Evolutionary conservation across 2,329 filamentous ascomycete species (phyloP).

Genomic region (Aspergillus pseudoviridinutans): DNA sequence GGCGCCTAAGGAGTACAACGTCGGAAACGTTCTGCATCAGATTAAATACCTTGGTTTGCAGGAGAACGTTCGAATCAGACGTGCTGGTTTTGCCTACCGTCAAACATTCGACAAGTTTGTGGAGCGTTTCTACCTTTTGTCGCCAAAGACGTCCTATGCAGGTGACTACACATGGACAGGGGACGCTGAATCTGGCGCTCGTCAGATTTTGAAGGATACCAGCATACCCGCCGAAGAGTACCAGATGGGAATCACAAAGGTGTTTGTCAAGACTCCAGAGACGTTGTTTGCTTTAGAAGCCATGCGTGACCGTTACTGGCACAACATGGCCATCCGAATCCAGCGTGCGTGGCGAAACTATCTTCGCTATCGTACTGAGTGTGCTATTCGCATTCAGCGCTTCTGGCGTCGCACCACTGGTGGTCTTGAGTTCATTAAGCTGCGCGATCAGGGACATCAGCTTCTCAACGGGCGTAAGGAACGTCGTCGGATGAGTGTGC

Average conservation of each 20-base stretch:
- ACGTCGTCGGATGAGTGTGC: conserved; percentile 80
- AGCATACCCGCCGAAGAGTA: conserved; percentile 93
- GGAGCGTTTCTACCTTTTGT: conserved; percentile 92
- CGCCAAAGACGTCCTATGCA: conserved; percentile 90
- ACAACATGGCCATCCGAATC: conserved; percentile 98
- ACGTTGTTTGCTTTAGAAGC: conserved; percentile 94
- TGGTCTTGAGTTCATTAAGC: conserved; percentile 80
- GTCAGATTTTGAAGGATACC: conserved; percentile 92
- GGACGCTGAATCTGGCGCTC: conserved; percentile 78
- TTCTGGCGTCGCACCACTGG: conserved; percentile 94
- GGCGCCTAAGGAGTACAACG: conserved; percentile 87
- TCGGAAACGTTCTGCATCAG: conserved; percentile 89
- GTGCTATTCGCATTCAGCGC: conserved; percentile 86
- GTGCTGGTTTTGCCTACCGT: conserved; percentile 94
- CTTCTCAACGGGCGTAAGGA: conserved; percentile 84
- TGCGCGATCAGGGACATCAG: conserved; percentile 82
- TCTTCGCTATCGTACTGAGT: conserved; percentile 85
- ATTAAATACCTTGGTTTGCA: conserved; percentile 99
- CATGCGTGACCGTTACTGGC: conserved; percentile 97
- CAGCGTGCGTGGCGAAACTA: conserved; percentile 98
- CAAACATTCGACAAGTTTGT: conserved; percentile 98
- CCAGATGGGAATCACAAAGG: conserved; percentile 95
- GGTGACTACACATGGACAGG: conserved; percentile 97
- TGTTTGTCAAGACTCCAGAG: conserved; percentile 97
- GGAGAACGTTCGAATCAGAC: conserved; percentile 95